A percentile compares a stretch with the other conserved stretches of the same genome.
Conservation (phyloP, 2,329 filamentous ascomycete genomes). For the Dactylella cylindrospora region DNA sequence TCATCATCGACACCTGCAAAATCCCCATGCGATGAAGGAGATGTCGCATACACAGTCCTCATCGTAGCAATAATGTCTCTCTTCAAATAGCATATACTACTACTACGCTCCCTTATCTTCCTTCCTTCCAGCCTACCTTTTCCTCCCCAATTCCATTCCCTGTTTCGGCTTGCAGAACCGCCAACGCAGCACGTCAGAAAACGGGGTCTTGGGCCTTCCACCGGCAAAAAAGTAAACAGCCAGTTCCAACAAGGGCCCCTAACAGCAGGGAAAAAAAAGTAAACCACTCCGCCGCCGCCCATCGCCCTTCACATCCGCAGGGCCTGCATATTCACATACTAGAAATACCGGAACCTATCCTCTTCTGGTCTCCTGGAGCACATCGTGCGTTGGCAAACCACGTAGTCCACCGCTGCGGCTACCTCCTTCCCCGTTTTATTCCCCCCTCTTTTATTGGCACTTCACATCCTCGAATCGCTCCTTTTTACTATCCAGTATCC, state of each 20-base stretch:
- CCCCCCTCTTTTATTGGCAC: background rate
- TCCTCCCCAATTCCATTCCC: background rate
- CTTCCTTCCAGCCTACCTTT: background rate
- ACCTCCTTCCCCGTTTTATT: constrained; percentile 10
- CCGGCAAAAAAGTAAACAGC: no score
- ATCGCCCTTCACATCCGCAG: constrained; percentile 12
- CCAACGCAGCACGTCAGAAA: constrained; percentile 1
- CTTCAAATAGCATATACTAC: background rate
- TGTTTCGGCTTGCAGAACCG: background rate
- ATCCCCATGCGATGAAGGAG: background rate
- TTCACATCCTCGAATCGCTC: background rate
- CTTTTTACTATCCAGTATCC: constrained; percentile 9
- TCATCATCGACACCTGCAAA: constrained; percentile 1
- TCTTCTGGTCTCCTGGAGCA: constrained; percentile 31
- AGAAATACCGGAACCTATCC: constrained; percentile 29
- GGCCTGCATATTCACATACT: constrained; percentile 11
- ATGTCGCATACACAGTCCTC: constrained; percentile 1
- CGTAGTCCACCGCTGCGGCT: constrained; percentile 15
- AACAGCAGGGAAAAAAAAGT: background rate
- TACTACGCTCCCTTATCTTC: background rate
- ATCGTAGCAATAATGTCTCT: no score
- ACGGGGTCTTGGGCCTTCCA: background rate
- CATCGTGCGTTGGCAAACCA: constrained; percentile 42
- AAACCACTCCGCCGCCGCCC: background rate
- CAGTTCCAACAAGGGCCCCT: no score